Evolutionary conservation across 202 grass and related monocot species (phyloP).

Genomic region (Schoenoplectus triqueter): DNA sequence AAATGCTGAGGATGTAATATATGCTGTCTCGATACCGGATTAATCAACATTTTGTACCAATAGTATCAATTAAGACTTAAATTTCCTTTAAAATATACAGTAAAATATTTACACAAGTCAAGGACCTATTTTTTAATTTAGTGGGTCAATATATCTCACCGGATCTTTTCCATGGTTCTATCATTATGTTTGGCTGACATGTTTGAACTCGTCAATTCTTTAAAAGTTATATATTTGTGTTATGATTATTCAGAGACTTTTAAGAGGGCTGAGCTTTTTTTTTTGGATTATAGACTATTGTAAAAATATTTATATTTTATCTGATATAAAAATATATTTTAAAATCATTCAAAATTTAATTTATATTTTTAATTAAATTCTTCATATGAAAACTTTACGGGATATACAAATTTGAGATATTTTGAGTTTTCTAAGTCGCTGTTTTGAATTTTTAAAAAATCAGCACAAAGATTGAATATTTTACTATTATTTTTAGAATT

Average conservation of each 20-base stretch:
- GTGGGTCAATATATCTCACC: not conserved
- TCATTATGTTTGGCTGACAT: constrained; percentile 6
- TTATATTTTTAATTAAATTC: too few relatives aligned
- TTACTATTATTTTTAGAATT: too few relatives aligned
- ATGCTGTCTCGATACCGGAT: not conserved
- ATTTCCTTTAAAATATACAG: not conserved
- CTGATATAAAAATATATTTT: too few relatives aligned
- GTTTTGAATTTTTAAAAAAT: too few relatives aligned
- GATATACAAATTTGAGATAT: too few relatives aligned
- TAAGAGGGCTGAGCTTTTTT: not conserved
- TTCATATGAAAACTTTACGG: too few relatives aligned
- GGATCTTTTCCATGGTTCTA: not conserved
- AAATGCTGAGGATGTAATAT: not conserved
- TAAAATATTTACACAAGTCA: not conserved
- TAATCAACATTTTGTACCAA: not conserved
- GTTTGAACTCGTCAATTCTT: not conserved
- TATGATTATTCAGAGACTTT: constrained; percentile 11
- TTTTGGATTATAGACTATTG: not conserved
- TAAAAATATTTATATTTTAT: too few relatives aligned
- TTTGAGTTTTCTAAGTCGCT: too few relatives aligned
- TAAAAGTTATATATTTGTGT: not conserved
- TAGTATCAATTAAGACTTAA: not conserved
- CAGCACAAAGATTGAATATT: too few relatives aligned
- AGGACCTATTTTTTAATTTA: not conserved
- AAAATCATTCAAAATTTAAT: too few relatives aligned